Conservation (phyloP, 129 eudicot species). For the Tagetes erecta region DNA sequence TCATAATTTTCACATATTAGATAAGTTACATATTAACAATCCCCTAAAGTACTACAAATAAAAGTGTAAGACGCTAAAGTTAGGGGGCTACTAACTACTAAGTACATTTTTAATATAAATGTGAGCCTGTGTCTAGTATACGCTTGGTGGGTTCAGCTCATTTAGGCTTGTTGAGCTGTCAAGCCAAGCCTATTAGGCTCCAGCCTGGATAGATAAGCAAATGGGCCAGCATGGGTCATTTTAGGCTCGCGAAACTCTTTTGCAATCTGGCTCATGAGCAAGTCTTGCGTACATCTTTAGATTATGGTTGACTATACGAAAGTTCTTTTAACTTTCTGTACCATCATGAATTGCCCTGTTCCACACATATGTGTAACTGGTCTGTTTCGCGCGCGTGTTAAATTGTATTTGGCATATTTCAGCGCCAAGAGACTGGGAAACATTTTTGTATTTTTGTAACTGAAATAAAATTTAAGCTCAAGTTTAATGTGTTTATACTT, state of each 20-base stretch:
- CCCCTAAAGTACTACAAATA: neutral
- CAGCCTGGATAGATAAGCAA: slow-evolving; percentile 6
- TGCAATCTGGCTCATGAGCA: slow-evolving; percentile 13
- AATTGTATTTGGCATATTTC: slow-evolving; percentile 9
- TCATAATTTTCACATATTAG: neutral
- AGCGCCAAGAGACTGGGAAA: neutral
- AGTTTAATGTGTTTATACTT: neutral
- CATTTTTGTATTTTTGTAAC: neutral
- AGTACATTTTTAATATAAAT: neutral
- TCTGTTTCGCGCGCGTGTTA: neutral
- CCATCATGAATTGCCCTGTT: neutral
- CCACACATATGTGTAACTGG: neutral
- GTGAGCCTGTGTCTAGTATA: neutral
- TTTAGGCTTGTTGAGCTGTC: slow-evolving; percentile 15
- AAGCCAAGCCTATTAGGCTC: slow-evolving; percentile 7
- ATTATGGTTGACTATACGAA: neutral
- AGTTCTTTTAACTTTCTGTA: neutral
- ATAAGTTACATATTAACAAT: slow-evolving; percentile 10
- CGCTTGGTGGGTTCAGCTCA: slow-evolving; percentile 5
- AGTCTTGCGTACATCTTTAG: slow-evolving; percentile 11
- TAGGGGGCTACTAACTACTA: neutral
- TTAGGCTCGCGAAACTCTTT: neutral
- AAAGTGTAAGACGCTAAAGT: slow-evolving; percentile 5
- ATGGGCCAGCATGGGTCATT: neutral
- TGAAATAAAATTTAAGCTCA: slow-evolving; percentile 5